Base-by-base conservation (phyloP, 2,329 filamentous ascomycete genomes). In the Xylariomycetidae sp. region DNA sequence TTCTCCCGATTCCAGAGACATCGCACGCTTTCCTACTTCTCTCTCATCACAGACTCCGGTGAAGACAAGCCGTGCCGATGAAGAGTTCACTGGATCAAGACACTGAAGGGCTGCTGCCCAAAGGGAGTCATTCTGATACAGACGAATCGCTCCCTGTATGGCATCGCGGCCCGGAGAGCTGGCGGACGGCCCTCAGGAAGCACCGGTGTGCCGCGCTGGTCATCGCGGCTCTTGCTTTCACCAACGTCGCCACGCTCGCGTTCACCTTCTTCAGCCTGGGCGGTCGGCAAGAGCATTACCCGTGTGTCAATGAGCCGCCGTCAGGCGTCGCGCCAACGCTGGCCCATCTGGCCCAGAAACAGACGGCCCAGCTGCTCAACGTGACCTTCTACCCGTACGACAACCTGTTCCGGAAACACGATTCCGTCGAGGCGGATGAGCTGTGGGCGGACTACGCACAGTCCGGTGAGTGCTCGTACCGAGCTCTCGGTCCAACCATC, bases 331-430 rank as follows among this genome's bases (percentile, higher is more conserved):
- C 28, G 15, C 25, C 25, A 7, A 16, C 13, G 5, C 28, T 30
- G 8, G 8, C 28, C 9, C 28, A 19, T 13, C 13, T 16, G 8
- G 28, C 22, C 10, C 23, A n/a, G n/a, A n/a, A n/a, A n/a, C n/a
- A n/a, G n/a, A n/a, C n/a, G n/a, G n/a, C 23, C 12, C 20, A 4
- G 9, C 23, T 16, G 13, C 9, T 25, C 15, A 26, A 33, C 13
- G 31, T 34, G 12, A 13, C 31, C 18, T 34, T 34, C 31, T 34
- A 34, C 31, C 23, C 31, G 8, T 19, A 34, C 24, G 24, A 13
- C n/a, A 32, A 18, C 9, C 31, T 25, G 8, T 34, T 23, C 23
- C 24, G 31, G 7, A 10, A 34, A 13, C 31, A 34, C 24, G 26
- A 34, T 19, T 34, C 31, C 15, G 26, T 25, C 2, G 24, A 34